Evolutionary conservation across 176 grass and related monocot species (phyloP), one percentile per base, ranked within the genome.

Genomic region (Hyparrhenia diplandra): DNA sequence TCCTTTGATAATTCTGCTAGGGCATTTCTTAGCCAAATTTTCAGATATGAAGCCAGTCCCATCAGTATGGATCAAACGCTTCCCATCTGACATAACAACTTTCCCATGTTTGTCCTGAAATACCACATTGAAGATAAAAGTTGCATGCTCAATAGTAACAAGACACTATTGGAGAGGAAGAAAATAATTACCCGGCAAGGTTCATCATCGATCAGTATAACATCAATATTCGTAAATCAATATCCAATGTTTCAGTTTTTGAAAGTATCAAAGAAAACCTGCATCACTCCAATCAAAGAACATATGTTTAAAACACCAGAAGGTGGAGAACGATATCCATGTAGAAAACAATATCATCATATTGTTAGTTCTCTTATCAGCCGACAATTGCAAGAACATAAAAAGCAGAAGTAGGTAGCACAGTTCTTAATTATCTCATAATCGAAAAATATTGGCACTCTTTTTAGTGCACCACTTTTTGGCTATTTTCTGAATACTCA

Each of bases 41-140:
- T 89, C 83, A 70, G 93, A 93, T 71, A 97, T 90, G 76, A 93
- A 71, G 13, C 93, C 93, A 82, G 93, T 97, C 75, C 94, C 94
- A 88, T 97, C 90, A n/a, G 94, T 93, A 82, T 93, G 94, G 29
- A 97, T 97, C 47, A 41, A 65, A 58, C 57, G 80, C 21, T 86
- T 60, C 1, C 76, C 79, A 67, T 83, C 76, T 73, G 11, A 1
- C 25, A 47, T 70, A 54, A 80, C 41, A 80, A 84, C 40, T 0
- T 60, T 77, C 36, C 86, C 86, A 77, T 86, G 0, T 67, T 71
- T 64, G 41, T 81, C 83, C 90, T 89, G 51, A 75, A 89, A 72
- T 9, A 66, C 14, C 25, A 2, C 41, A 72, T 20, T 31, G 14
- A 72, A 47, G 13, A 49, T 30, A 72, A 27, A 72, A 30, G 25